Percentiles rank a stretch among this genome's conserved stretches.
Evolutionary conservation across 169 alveolate species (phyloP).

Genomic region (Ichthyophthirius multifiliis): DNA sequence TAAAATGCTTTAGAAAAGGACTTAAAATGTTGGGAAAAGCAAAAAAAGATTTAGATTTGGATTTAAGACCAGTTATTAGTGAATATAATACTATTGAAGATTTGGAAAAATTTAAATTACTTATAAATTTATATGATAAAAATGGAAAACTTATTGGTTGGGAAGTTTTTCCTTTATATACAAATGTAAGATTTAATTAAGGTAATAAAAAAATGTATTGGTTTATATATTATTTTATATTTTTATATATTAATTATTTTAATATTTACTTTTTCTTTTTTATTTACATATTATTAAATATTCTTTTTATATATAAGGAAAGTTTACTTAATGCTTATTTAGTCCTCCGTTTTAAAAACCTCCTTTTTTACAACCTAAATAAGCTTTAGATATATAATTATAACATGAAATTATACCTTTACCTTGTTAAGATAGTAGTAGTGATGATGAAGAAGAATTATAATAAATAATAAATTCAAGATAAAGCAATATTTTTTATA

Average conservation of each 20-base stretch:
- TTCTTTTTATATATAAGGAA: too few relatives aligned
- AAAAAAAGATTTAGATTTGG: background rate
- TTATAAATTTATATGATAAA: background rate
- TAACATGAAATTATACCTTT: background rate
- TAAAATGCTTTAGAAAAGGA: background rate
- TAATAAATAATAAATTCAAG: background rate
- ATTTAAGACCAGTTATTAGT: background rate
- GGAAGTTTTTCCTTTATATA: constrained; percentile 3
- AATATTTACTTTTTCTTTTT: too few relatives aligned
- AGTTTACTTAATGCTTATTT: background rate
- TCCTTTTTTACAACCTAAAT: background rate
- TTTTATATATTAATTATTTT: too few relatives aligned
- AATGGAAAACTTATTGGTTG: background rate
- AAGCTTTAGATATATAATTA: background rate
- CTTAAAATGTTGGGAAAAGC: background rate
- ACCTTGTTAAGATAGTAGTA: background rate
- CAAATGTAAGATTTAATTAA: background rate
- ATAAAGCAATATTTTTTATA: background rate
- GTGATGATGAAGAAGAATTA: background rate
- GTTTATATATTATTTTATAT: too few relatives aligned
- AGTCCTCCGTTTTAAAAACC: background rate
- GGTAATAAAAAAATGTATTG: too few relatives aligned
- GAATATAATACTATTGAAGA: constrained; percentile 1
- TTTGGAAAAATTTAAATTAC: background rate
- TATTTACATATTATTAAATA: too few relatives aligned